Evolutionary conservation across 441 rosid genomes (phyloP).

Genomic region (Corymbia calophylla): DNA sequence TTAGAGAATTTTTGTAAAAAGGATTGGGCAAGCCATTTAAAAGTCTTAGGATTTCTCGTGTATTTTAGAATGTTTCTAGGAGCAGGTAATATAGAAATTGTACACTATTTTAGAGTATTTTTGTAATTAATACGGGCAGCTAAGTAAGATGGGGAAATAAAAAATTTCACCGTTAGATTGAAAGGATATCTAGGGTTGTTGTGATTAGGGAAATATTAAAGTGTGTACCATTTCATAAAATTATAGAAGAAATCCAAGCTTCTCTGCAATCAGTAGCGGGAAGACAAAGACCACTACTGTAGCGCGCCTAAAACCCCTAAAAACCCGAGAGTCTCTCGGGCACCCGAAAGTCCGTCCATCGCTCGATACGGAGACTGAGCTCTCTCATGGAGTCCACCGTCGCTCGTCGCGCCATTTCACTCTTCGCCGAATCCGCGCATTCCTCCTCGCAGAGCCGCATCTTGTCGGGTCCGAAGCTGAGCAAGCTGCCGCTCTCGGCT

Average conservation of each 20-base stretch:
- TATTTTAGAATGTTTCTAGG: no score
- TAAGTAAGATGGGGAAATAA: background rate
- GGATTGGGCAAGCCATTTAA: background rate
- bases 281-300: background rate
- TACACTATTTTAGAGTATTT: no score
- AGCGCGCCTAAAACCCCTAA: background rate
- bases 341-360: background rate
- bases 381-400: background rate
- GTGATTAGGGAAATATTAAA: no score
- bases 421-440: background rate
- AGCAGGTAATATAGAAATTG: no score
- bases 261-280: background rate
- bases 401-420: background rate
- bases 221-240: no score
- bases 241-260: background rate
- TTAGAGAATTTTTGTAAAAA: background rate
- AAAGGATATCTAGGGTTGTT: no score
- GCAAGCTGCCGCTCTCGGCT: conserved; percentile 1
- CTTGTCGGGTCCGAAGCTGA: background rate
- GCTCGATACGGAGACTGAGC: background rate
- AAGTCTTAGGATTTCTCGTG: no score
- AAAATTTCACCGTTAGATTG: no score
- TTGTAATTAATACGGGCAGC: background rate
- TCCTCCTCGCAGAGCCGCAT: background rate
- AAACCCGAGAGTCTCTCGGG: background rate